A percentile compares a stretch with the other conserved stretches of the same genome.
These are phyloP conservation scores for Fraxinus ornus DNA, from an alignment of 305 asterid genomes.

Conservation along the genomic window DNA sequence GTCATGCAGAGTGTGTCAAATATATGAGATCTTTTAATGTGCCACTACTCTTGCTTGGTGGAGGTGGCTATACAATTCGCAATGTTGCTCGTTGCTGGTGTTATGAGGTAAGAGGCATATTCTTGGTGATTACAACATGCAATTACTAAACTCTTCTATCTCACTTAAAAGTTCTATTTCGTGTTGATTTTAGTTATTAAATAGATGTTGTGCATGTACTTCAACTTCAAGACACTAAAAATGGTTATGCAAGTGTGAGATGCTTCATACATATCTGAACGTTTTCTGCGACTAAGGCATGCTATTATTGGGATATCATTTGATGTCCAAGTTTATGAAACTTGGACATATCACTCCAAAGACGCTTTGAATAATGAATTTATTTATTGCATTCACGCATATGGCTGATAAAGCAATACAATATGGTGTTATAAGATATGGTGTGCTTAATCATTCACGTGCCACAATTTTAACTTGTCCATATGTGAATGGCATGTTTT, in stretches of 20 bases:
- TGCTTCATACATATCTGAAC: not conserved
- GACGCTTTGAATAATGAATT: not conserved
- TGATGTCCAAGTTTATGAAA: not conserved
- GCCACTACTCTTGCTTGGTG: conserved; percentile 57
- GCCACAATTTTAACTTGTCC: not conserved
- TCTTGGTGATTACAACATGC: not conserved
- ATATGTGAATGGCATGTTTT: not conserved
- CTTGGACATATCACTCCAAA: not conserved
- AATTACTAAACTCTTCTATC: conserved; percentile 10
- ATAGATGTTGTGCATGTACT: not conserved
- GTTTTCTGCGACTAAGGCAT: not conserved
- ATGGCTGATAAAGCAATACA: not conserved
- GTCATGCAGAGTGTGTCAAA: conserved; percentile 62
- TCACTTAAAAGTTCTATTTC: not conserved
- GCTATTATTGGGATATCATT: conserved; percentile 6
- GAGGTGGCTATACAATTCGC: conserved; percentile 66
- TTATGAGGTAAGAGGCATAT: conserved; percentile 44
- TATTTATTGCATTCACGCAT: not conserved
- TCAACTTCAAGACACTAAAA: not conserved
- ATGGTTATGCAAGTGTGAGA: not conserved
- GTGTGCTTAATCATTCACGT: not conserved
- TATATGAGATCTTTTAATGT: conserved; percentile 63
- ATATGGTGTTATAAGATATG: not conserved
- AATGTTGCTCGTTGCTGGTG: conserved; percentile 75
- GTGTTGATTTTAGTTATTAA: conserved; percentile 8